Conservation (phyloP, 2,329 filamentous ascomycete genomes). For the Fusarium acutatum region DNA sequence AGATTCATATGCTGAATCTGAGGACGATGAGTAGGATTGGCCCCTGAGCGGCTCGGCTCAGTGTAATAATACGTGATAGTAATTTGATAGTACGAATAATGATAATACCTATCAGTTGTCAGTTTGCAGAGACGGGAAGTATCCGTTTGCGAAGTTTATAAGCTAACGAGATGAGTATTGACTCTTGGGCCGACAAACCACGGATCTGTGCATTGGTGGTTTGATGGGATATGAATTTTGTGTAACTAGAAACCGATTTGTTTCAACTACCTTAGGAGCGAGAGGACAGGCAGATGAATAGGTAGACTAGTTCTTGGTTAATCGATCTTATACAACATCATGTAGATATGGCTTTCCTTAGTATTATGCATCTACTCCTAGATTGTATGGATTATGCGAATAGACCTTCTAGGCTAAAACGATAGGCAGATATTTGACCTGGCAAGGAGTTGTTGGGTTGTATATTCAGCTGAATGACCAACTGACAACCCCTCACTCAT, state of each 20-base stretch:
- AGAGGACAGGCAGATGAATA: background rate
- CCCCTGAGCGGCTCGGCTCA: background rate
- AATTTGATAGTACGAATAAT: background rate
- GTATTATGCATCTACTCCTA: background rate
- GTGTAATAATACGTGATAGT: background rate
- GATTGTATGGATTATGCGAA: background rate
- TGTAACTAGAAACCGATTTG: background rate
- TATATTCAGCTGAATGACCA: background rate
- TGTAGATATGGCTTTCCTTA: background rate
- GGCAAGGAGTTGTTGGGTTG: background rate
- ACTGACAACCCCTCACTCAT: slow-evolving; percentile 15
- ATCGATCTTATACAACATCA: background rate
- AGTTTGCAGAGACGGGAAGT: background rate
- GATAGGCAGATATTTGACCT: background rate
- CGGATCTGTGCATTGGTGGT: background rate
- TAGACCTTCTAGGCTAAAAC: background rate
- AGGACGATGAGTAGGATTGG: background rate
- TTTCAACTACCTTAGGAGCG: background rate
- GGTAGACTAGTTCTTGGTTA: background rate
- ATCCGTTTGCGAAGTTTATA: background rate
- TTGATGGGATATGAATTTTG: background rate
- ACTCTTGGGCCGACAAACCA: background rate
- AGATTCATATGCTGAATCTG: slow-evolving; percentile 13
- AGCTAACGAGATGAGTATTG: background rate
- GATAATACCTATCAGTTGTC: slow-evolving; percentile 3